Evolutionary conservation across 2,329 filamentous ascomycete genomes (phyloP).

Genomic region (Cadophora gregata): DNA sequence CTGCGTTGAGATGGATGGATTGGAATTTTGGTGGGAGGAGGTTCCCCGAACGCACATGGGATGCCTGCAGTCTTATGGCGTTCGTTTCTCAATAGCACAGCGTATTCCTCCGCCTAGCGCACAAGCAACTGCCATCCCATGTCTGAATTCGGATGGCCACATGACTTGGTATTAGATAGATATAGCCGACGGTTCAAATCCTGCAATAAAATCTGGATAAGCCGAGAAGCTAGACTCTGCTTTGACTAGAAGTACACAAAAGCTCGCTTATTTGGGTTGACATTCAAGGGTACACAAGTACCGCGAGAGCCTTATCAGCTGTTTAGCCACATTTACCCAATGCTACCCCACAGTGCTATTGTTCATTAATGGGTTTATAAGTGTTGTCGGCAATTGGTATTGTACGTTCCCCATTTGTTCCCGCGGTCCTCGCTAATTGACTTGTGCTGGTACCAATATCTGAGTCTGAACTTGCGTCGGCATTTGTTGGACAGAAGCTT

Average conservation of each 20-base stretch:
- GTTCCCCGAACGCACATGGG: constrained; percentile 7
- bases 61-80: not conserved
- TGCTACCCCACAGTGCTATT: constrained; percentile 17
- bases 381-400: constrained; percentile 24
- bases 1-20: not conserved
- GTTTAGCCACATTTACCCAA: constrained; percentile 19
- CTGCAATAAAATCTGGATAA: not conserved
- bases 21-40: not conserved
- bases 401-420: constrained; percentile 5
- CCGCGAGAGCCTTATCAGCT: not conserved
- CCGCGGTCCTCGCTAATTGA: not conserved
- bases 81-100: not conserved
- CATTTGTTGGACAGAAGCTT: constrained; percentile 9
- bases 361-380: constrained; percentile 22
- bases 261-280: not conserved
- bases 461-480: not conserved
- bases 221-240: not conserved
- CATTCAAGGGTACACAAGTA: constrained; percentile 7
- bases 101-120: not conserved
- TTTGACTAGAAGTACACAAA: not conserved
- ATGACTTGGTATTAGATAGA: not conserved
- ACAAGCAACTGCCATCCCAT: not conserved
- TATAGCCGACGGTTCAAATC: not conserved
- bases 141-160: not conserved
- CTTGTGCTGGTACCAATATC: not conserved